phyloP scores from a whole-genome alignment of 2,329 filamentous ascomycete genomes.

The Ramularia collo-cygni region DNA sequence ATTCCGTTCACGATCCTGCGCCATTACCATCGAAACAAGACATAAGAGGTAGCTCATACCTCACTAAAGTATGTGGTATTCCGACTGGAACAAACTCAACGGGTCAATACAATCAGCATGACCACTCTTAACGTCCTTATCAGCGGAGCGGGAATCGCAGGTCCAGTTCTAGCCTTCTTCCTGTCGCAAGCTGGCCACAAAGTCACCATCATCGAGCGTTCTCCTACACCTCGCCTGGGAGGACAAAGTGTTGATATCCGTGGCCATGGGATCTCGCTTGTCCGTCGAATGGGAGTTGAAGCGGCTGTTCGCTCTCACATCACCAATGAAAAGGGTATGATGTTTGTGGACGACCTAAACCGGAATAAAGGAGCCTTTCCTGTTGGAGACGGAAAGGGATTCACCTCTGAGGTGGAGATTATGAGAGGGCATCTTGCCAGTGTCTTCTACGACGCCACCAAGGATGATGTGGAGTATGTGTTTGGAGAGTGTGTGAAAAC shows the following conservation, averaged over 20 bases:
- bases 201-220: conserved; percentile 32
- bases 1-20: too few relatives aligned
- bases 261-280: conserved; percentile 21
- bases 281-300: conserved; percentile 24
- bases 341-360: conserved; percentile 20
- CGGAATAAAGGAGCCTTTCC: conserved; percentile 19
- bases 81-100: too few relatives aligned
- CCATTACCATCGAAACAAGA: too few relatives aligned
- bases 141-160: conserved; percentile 32
- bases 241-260: conserved; percentile 27
- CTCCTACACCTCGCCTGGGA: conserved; percentile 6
- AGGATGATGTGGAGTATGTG: conserved; percentile 18
- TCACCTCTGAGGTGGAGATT: conserved; percentile 49
- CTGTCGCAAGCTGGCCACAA: conserved; percentile 28
- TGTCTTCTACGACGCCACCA: conserved; percentile 34
- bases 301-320: conserved; percentile 13
- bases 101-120: too few relatives aligned
- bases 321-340: conserved; percentile 22
- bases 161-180: conserved; percentile 31
- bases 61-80: too few relatives aligned
- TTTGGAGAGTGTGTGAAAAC: conserved; percentile 17
- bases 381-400: conserved; percentile 18
- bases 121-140: conserved; percentile 27
- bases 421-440: conserved; percentile 46
- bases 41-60: too few relatives aligned